Evolutionary conservation across 306 rosid species (phyloP).

Genomic region (Astragalus glycyphyllos): DNA sequence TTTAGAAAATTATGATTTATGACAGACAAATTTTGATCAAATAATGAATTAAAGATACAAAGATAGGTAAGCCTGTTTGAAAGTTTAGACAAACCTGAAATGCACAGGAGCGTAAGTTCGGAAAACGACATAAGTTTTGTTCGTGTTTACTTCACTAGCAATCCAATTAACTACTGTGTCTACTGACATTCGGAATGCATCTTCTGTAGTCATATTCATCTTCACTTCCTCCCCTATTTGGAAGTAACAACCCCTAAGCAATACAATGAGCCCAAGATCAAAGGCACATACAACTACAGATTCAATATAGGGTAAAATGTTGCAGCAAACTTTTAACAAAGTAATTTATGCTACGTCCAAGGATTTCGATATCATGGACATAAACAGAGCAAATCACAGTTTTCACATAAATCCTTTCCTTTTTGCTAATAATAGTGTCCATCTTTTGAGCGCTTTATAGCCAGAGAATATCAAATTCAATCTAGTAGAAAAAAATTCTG

Average conservation of each 20-base stretch:
- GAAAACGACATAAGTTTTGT: conserved; percentile 75
- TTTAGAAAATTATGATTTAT: too few relatives aligned
- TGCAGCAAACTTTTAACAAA: conserved; percentile 22
- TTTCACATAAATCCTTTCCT: conserved; percentile 21
- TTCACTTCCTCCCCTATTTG: conserved; percentile 71
- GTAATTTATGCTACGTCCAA: not conserved
- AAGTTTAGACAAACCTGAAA: conserved; percentile 72
- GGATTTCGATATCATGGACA: conserved; percentile 9
- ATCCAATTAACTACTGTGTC: conserved; percentile 74
- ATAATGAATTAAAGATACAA: conserved; percentile 30
- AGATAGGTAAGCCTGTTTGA: conserved; percentile 3
- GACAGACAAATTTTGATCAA: conserved; percentile 33
- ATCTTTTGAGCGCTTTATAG: not conserved
- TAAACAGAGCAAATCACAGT: conserved; percentile 5
- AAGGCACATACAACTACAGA: conserved; percentile 25
- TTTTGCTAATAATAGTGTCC: conserved; percentile 12
- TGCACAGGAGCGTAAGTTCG: conserved; percentile 91
- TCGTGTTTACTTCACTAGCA: conserved; percentile 61
- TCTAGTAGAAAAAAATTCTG: too few relatives aligned
- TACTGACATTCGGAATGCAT: conserved; percentile 72
- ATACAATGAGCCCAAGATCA: conserved; percentile 43
- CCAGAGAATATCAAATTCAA: conserved; percentile 11
- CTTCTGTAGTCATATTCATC: conserved; percentile 73
- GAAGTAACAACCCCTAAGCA: conserved; percentile 83
- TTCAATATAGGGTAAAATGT: conserved; percentile 7